A percentile compares a stretch with the other conserved stretches of the same genome.
These are phyloP conservation scores for Moesziomyces globuligerus DNA, from an alignment of 1,284 basidiomycete genomes.

Conservation along the genomic window DNA sequence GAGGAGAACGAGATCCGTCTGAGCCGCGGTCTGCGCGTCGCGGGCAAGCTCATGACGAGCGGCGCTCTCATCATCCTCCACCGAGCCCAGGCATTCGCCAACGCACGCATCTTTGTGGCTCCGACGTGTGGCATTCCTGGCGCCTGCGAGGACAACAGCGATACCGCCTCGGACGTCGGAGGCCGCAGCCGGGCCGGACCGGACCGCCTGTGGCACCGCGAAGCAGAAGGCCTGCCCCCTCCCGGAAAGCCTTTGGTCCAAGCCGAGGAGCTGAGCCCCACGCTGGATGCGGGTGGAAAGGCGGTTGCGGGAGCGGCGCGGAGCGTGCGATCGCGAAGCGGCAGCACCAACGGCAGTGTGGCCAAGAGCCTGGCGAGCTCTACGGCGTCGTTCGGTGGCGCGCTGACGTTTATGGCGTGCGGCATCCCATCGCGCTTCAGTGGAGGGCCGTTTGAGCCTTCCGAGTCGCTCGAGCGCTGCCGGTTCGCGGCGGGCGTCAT, in stretches of 20 bases:
- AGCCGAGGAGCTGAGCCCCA: conserved; percentile 20
- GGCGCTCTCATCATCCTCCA: conserved; percentile 58
- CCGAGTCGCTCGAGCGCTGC: conserved; percentile 50
- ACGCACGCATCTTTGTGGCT: conserved; percentile 56
- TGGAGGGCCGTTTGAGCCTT: conserved; percentile 55
- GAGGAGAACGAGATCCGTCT: conserved; percentile 50
- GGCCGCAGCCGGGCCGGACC: conserved; percentile 16
- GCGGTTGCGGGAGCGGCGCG: background rate
- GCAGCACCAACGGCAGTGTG: conserved; percentile 33
- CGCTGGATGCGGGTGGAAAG: conserved; percentile 3
- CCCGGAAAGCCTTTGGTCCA: conserved; percentile 19
- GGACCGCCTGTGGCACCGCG: conserved; percentile 42
- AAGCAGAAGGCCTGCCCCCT: conserved; percentile 24
- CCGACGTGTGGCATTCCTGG: conserved; percentile 59
- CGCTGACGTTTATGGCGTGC: conserved; percentile 16
- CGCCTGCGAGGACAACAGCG: conserved; percentile 40
- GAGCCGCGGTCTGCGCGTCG: conserved; percentile 44
- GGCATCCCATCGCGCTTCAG: conserved; percentile 45
- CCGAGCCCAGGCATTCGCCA: conserved; percentile 57
- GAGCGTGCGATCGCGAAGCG: conserved; percentile 18
- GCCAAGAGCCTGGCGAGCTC: conserved; percentile 26
- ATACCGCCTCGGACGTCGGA: conserved; percentile 34
- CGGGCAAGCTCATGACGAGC: conserved; percentile 60
- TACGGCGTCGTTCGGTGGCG: conserved; percentile 5
- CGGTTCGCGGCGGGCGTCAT: conserved; percentile 53